A percentile compares a stretch with the other conserved stretches of the same genome.
phyloP scores from a whole-genome alignment of 768 basidiomycete species.

The Chalciporus piperatus region DNA sequence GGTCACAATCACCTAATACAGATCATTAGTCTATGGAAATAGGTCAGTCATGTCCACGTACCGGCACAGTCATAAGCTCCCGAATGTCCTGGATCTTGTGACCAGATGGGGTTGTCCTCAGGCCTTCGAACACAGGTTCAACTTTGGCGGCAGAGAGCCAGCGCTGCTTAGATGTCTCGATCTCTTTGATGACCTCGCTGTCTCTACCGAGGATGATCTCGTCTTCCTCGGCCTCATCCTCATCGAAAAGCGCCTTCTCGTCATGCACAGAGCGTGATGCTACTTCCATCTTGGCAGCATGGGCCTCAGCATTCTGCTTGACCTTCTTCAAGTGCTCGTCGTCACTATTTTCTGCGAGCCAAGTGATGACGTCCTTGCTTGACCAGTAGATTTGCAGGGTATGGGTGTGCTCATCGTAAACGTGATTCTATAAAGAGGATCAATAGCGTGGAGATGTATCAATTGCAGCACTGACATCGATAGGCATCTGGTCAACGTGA shows the following conservation, averaged over 20 bases:
- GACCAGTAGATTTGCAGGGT: slow-evolving; percentile 97
- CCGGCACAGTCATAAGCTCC: slow-evolving; percentile 91
- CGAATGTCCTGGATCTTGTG: slow-evolving; percentile 95
- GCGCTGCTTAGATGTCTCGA: slow-evolving; percentile 76
- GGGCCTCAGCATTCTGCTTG: slow-evolving; percentile 88
- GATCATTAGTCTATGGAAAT: slow-evolving; percentile 4
- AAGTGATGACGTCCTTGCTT: slow-evolving; percentile 86
- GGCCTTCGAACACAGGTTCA: slow-evolving; percentile 79
- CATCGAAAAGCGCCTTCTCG: slow-evolving; percentile 85
- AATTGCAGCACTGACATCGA: slow-evolving; percentile 61
- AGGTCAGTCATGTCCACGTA: slow-evolving; percentile 39
- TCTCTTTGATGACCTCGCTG: slow-evolving; percentile 35
- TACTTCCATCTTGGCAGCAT: slow-evolving; percentile 89
- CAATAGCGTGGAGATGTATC: slow-evolving; percentile 4
- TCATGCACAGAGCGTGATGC: slow-evolving; percentile 81
- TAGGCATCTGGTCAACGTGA: slow-evolving; percentile 98
- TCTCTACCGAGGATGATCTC: slow-evolving; percentile 76
- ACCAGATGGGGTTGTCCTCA: slow-evolving; percentile 67
- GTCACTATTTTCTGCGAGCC: slow-evolving; percentile 93
- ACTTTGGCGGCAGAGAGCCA: slow-evolving; percentile 71
- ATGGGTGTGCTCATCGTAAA: slow-evolving; percentile 93
- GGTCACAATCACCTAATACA: slow-evolving; percentile 81
- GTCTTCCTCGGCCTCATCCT: slow-evolving; percentile 78
- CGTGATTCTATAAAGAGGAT: slow-evolving; percentile 68
- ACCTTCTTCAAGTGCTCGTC: slow-evolving; percentile 96